Conservation (phyloP, 257 asterid species). For the Solanum acaule region DNA sequence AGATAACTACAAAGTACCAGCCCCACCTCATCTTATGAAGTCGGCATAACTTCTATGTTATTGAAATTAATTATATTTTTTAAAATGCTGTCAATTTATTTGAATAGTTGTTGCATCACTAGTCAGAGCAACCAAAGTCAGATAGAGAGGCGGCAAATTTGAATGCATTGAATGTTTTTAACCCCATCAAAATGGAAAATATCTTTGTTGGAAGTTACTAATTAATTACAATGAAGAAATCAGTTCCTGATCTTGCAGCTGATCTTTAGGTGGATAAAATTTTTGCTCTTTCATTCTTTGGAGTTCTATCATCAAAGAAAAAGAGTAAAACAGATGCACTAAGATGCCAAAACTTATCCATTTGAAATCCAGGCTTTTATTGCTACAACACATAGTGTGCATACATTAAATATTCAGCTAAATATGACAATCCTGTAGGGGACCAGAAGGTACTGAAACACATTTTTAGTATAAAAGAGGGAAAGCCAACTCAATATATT, state of each 20-base stretch:
- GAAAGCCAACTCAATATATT: conserved; percentile 9
- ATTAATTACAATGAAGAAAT: background rate
- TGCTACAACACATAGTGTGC: conserved; percentile 25
- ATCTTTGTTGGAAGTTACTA: background rate
- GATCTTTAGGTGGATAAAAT: background rate
- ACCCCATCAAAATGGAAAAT: background rate
- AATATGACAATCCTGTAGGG: conserved; percentile 19
- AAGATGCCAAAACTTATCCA: conserved; percentile 14
- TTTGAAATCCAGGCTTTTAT: conserved; percentile 9
- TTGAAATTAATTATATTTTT: background rate
- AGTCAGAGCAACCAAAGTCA: background rate
- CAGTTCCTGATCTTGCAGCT: background rate
- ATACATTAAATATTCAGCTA: conserved; percentile 20
- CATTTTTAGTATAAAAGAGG: background rate
- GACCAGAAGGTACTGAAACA: conserved; percentile 15
- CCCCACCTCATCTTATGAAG: background rate
- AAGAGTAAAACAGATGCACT: too few relatives aligned
- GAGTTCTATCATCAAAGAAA: background rate
- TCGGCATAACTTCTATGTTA: background rate
- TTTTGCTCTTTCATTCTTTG: background rate
- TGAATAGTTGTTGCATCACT: background rate
- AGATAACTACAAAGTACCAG: background rate
- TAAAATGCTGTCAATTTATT: background rate
- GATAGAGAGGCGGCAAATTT: background rate
- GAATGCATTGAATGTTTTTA: background rate